Evolutionary conservation across 2,329 filamentous ascomycete genomes (phyloP).

Genomic region (Aureobasidium sp.): DNA sequence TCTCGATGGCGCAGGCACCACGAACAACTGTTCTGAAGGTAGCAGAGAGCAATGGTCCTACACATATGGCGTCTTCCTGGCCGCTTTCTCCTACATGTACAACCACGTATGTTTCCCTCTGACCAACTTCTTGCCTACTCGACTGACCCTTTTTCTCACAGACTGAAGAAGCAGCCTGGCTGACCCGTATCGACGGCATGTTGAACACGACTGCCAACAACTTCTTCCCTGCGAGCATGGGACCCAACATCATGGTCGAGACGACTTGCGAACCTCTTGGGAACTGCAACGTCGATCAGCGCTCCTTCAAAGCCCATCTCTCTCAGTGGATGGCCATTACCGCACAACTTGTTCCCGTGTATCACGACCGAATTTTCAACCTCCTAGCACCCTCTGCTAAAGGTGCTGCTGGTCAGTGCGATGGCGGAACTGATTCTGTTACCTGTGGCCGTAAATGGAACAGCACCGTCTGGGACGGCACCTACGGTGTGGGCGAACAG

Average conservation of each 20-base stretch:
- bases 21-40: slow-evolving; percentile 40
- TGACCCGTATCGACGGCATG: slow-evolving; percentile 12
- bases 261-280: slow-evolving; percentile 52
- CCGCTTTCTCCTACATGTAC: slow-evolving; percentile 8
- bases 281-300: slow-evolving; percentile 62
- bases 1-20: slow-evolving; percentile 46
- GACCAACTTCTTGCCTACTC: background rate
- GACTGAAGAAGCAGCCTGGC: slow-evolving; percentile 20
- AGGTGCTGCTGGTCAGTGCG: slow-evolving; percentile 46
- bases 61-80: slow-evolving; percentile 31
- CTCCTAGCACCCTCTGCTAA: slow-evolving; percentile 42
- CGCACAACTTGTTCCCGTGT: slow-evolving; percentile 30
- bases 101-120: slow-evolving; percentile 4
- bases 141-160: background rate
- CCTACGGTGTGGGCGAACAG: slow-evolving; percentile 42
- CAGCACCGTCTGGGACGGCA: slow-evolving; percentile 32
- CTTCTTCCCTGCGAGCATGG: slow-evolving; percentile 43
- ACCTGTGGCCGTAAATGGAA: slow-evolving; percentile 35
- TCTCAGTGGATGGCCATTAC: slow-evolving; percentile 39
- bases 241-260: slow-evolving; percentile 55
- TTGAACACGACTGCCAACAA: slow-evolving; percentile 15
- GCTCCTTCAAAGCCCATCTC: slow-evolving; percentile 63
- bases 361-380: slow-evolving; percentile 32
- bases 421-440: slow-evolving; percentile 29
- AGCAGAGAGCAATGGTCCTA: slow-evolving; percentile 41